These are phyloP conservation scores for Venustampulla echinocandica DNA, from an alignment of 495 filamentous ascomycete species.

Conservation along the genomic window DNA sequence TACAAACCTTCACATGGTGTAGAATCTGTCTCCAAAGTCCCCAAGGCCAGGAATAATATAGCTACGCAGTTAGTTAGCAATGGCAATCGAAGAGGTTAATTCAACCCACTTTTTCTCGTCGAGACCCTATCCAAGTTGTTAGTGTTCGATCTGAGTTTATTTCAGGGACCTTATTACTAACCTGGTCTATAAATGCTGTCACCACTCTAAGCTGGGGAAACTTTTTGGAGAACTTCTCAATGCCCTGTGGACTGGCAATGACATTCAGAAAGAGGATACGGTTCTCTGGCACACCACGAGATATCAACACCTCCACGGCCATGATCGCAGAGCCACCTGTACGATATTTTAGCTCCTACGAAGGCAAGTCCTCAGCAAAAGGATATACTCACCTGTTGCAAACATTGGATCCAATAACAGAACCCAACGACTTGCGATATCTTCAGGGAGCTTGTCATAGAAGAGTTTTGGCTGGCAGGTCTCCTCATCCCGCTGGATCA, in stretches of 20 bases:
- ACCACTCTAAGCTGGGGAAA: slow-evolving; percentile 91
- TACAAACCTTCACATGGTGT: slow-evolving; percentile 89
- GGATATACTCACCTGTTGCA: slow-evolving; percentile 65
- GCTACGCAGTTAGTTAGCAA: slow-evolving; percentile 39
- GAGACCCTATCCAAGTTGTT: slow-evolving; percentile 48
- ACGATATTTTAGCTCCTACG: not conserved
- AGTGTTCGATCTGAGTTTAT: slow-evolving; percentile 15
- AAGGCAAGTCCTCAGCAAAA: not conserved
- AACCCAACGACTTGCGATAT: slow-evolving; percentile 88
- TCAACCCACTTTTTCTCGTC: slow-evolving; percentile 86
- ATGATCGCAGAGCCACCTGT: slow-evolving; percentile 90
- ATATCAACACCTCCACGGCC: slow-evolving; percentile 86
- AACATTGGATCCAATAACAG: slow-evolving; percentile 98
- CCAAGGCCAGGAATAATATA: slow-evolving; percentile 95
- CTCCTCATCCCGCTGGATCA: slow-evolving; percentile 96
- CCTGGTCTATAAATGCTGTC: slow-evolving; percentile 90
- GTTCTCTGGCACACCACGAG: slow-evolving; percentile 86
- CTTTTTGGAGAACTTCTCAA: slow-evolving; percentile 77
- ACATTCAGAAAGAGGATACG: slow-evolving; percentile 92
- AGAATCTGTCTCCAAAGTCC: slow-evolving; percentile 95
- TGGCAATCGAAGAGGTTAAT: slow-evolving; percentile 2
- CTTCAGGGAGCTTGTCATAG: slow-evolving; percentile 92
- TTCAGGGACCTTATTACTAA: slow-evolving; percentile 11
- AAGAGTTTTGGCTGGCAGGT: slow-evolving; percentile 85
- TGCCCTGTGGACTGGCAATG: slow-evolving; percentile 89